These are phyloP conservation scores for Tricholoma terreum DNA, from an alignment of 768 basidiomycete genomes.

Conservation along the genomic window DNA sequence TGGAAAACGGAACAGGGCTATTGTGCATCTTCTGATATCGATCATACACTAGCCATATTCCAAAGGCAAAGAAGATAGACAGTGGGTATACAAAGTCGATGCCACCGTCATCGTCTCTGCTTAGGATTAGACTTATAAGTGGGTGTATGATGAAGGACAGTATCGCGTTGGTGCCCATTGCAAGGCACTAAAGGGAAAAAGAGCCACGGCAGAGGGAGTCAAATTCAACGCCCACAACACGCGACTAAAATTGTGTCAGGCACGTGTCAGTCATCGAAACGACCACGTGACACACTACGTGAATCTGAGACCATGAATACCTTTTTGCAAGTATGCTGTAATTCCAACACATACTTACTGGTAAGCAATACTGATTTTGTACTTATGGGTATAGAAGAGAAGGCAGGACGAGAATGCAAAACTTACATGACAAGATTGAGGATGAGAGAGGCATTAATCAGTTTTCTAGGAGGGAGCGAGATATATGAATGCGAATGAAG, in stretches of 20 bases:
- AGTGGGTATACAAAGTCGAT: conserved; percentile 66
- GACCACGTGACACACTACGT: no score
- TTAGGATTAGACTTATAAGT: conserved; percentile 45
- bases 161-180: conserved; percentile 32
- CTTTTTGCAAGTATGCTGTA: not conserved
- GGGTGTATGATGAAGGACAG: conserved; percentile 53
- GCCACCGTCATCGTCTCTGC: conserved; percentile 46
- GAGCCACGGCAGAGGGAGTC: not conserved
- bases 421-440: conserved; percentile 2
- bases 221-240: conserved; percentile 3
- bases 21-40: conserved; percentile 74
- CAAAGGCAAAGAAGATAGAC: conserved; percentile 67
- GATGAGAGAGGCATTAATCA: conserved; percentile 17
- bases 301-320: no score
- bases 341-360: not conserved
- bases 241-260: not conserved
- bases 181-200: not conserved
- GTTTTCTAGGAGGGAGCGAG: conserved; percentile 8
- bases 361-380: conserved; percentile 4
- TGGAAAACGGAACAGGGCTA: conserved; percentile 66
- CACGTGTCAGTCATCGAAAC: not conserved
- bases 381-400: conserved; percentile 20
- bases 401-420: conserved; percentile 4
- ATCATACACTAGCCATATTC: conserved; percentile 76
- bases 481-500: not conserved